Conservation (phyloP, 768 basidiomycete genomes). For the Boletus sensibilis region DNA sequence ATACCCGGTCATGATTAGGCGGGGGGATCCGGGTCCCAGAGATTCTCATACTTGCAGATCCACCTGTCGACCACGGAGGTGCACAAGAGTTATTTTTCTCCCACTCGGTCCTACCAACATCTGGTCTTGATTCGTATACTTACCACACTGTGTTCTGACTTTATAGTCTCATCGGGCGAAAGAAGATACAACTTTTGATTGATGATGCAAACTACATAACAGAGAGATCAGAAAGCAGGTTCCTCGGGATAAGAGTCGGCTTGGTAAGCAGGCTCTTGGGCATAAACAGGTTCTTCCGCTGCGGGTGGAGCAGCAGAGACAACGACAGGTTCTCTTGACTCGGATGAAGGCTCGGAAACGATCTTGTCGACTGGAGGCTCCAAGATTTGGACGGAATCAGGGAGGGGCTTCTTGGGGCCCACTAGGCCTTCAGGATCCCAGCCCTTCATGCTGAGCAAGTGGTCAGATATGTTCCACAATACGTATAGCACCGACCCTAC, state of each 20-base stretch:
- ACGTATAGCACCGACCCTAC: slow-evolving; percentile 42
- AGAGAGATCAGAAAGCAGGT: slow-evolving; percentile 54
- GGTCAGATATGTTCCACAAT: slow-evolving; percentile 12
- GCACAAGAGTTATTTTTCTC: not conserved
- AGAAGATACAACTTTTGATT: slow-evolving; percentile 16
- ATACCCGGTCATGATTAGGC: too few relatives aligned
- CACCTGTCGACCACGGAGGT: not conserved
- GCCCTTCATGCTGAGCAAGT: slow-evolving; percentile 81
- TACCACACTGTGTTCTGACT: not conserved
- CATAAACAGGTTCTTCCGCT: slow-evolving; percentile 48
- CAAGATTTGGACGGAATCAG: slow-evolving; percentile 87
- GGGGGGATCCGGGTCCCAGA: too few relatives aligned
- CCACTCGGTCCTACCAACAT: not conserved
- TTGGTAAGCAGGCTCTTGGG: slow-evolving; percentile 36
- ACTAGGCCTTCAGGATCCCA: slow-evolving; percentile 87
- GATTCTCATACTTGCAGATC: not conserved
- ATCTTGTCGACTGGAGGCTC: slow-evolving; percentile 92
- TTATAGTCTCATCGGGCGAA: not conserved
- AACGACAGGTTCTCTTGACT: slow-evolving; percentile 71
- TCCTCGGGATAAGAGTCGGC: slow-evolving; percentile 48
- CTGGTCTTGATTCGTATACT: not conserved
- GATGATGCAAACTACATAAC: slow-evolving; percentile 17
- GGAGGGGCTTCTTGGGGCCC: slow-evolving; percentile 91
- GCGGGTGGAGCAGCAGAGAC: slow-evolving; percentile 49
- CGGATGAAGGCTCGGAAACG: slow-evolving; percentile 84